Evolutionary conservation across 2,329 filamentous ascomycete genomes (phyloP), one percentile per base, ranked within the genome.

Genomic region (Bipolaris oryzae): DNA sequence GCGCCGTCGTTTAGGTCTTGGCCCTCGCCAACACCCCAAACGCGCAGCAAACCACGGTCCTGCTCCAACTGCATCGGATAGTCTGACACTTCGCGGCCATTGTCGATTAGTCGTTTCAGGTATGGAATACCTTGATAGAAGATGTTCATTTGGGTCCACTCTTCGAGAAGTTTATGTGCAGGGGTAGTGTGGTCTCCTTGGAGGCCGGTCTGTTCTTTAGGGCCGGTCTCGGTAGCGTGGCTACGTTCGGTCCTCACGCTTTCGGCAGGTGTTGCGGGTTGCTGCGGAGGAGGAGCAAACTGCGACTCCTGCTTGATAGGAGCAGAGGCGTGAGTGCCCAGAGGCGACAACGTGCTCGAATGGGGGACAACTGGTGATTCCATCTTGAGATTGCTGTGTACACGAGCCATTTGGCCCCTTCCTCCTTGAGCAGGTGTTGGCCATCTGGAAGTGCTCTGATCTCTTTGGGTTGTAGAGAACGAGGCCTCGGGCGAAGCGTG

Each of bases 151-250:
- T 67, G 80, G 53, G 33, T 91, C 86, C 70, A 97, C 72, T 60
- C 82, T 78, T 71, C 81, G 77, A 98, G 79, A 16, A 98, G 80
- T 60, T 92, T 85, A 48, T 95, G 91, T 1, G 92, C 92, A n/a
- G 92, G 86, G 0, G 93, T 97, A 0, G 91, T 96, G 70, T 98
- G 94, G 64, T 96, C 91, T 25, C 88, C 85, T 0, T 92, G 90
- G 53, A 96, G 90, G n/a, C 71, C 72, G 7, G 52, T 62, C 45
- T 64, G 71, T 20, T 73, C 69, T 45, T 71, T 67, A 6, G 61
- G 55, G 21, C 50, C 48, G 2, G 50, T 53, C 16, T 59, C 64
- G 9, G 59, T 61, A 5, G 49, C 41, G 37, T 60, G 64, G 25
- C 68, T 69, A 35, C 62, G 62, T 20, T 69, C 67, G 13, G 68